A percentile compares a stretch with the other conserved stretches of the same genome.
These are phyloP conservation scores for Alternaria sp. DNA, from an alignment of 2,329 filamentous ascomycete species.

Conservation along the genomic window DNA sequence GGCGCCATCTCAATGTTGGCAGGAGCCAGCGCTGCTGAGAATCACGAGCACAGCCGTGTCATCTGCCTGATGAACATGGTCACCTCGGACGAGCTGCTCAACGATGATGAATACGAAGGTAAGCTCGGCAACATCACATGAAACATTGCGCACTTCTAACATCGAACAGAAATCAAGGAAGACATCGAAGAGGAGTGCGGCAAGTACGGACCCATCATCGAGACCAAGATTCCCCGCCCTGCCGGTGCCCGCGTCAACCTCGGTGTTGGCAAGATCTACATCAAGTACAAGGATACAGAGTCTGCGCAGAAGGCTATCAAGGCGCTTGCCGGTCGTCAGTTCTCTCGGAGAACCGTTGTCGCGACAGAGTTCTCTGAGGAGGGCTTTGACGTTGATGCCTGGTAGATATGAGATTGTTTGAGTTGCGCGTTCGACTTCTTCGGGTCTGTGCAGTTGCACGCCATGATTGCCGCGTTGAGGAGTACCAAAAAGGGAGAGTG, in stretches of 20 bases:
- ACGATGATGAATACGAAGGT: conserved; percentile 93
- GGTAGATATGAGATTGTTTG: conserved; percentile 59
- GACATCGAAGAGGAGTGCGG: conserved; percentile 91
- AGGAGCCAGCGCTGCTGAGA: conserved; percentile 78
- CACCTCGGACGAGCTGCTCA: conserved; percentile 90
- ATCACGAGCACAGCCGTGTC: conserved; percentile 78
- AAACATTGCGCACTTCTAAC: conserved; percentile 6
- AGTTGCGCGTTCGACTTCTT: conserved; percentile 1
- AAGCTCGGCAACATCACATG: conserved; percentile 50
- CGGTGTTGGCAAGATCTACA: conserved; percentile 96
- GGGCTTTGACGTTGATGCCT: conserved; percentile 91
- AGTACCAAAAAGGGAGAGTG: conserved; percentile 5
- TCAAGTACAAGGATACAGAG: conserved; percentile 85
- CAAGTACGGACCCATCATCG: conserved; percentile 84
- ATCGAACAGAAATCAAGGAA: conserved; percentile 84
- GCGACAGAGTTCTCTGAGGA: conserved; percentile 98
- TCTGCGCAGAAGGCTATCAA: conserved; percentile 83
- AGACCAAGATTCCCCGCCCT: conserved; percentile 93
- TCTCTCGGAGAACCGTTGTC: conserved; percentile 94
- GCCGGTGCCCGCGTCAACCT: conserved; percentile 81
- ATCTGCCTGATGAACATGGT: conserved; percentile 98
- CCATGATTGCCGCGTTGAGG: neutral
- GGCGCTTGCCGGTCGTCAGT: conserved; percentile 92
- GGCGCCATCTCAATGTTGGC: conserved; percentile 98
- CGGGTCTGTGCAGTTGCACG: conserved; percentile 6